Conservation (phyloP, 2,329 filamentous ascomycete genomes). For the Coccinonectria pachysandricola region DNA sequence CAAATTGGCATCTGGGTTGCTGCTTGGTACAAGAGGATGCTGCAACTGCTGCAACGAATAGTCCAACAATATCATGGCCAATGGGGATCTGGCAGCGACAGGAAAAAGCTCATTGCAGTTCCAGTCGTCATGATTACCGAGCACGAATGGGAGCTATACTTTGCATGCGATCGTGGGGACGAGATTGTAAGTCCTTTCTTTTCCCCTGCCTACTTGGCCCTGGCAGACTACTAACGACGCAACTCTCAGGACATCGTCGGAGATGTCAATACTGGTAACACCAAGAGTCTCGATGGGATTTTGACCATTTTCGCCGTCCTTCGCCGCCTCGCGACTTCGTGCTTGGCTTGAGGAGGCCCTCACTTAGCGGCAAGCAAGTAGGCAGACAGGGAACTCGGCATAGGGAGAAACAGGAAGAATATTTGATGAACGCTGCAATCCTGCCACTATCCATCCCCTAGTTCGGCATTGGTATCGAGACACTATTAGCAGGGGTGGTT, state of each 20-base stretch:
- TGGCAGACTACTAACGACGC: slow-evolving; percentile 1
- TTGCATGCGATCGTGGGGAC: slow-evolving; percentile 3
- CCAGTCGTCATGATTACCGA: slow-evolving; percentile 3
- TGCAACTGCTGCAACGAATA: neutral
- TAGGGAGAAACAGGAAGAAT: too few relatives aligned
- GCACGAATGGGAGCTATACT: slow-evolving; percentile 4
- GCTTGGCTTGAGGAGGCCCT: slow-evolving; percentile 2
- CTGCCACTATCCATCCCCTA: too few relatives aligned
- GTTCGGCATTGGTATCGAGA: too few relatives aligned
- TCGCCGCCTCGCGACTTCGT: slow-evolving; percentile 1
- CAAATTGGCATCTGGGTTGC: slow-evolving; percentile 4
- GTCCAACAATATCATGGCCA: neutral
- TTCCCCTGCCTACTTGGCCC: too few relatives aligned
- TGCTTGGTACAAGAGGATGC: slow-evolving; percentile 2
- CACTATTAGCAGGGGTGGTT: too few relatives aligned
- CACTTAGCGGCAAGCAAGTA: too few relatives aligned
- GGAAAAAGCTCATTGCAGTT: neutral
- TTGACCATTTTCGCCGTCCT: slow-evolving; percentile 2
- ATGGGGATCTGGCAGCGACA: neutral
- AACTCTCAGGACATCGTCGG: slow-evolving; percentile 3
- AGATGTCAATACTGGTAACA: slow-evolving; percentile 3
- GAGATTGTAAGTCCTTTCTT: slow-evolving; percentile 5
- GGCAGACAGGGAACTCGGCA: too few relatives aligned
- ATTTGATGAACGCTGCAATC: too few relatives aligned
- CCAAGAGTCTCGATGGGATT: slow-evolving; percentile 3